A percentile compares a stretch with the other conserved stretches of the same genome.
phyloP scores from a whole-genome alignment of 129 eudicot genomes.

The Chrysanthemum lavandulifolium region DNA sequence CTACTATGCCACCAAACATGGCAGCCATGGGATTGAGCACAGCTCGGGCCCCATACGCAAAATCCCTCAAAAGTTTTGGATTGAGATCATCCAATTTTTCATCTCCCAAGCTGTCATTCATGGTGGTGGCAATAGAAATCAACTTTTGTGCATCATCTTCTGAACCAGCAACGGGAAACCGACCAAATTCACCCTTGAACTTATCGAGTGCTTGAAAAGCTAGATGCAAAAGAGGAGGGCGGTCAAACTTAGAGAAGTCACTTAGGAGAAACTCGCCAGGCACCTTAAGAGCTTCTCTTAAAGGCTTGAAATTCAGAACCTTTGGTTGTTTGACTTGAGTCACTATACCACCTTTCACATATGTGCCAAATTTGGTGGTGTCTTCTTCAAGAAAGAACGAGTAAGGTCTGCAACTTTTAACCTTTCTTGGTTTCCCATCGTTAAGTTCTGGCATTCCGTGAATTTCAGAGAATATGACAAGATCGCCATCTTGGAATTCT shows the following conservation, averaged over 20 bases:
- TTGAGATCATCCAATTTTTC: constrained; percentile 63
- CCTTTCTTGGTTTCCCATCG: constrained; percentile 80
- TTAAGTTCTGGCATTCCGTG: constrained; percentile 43
- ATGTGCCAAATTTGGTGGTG: constrained; percentile 65
- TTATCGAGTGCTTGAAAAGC: constrained; percentile 88
- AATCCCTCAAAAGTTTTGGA: constrained; percentile 66
- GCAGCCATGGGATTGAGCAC: constrained; percentile 97
- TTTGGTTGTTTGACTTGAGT: constrained; percentile 89
- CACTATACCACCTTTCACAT: constrained; percentile 90
- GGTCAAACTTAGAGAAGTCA: constrained; percentile 89
- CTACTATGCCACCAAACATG: constrained; percentile 96
- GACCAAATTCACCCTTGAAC: constrained; percentile 53
- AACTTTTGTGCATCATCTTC: constrained; percentile 79
- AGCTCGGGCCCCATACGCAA: constrained; percentile 88
- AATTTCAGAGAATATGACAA: constrained; percentile 79
- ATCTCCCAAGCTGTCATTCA: constrained; percentile 57
- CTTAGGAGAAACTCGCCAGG: constrained; percentile 85
- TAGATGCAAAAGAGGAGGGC: constrained; percentile 86
- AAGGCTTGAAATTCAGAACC: constrained; percentile 72
- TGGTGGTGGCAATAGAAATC: constrained; percentile 50
- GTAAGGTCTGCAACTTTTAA: constrained; percentile 67
- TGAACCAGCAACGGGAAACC: constrained; percentile 73
- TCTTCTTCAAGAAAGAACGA: constrained; percentile 84
- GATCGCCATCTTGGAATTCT: constrained; percentile 94
- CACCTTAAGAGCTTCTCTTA: constrained; percentile 63